phyloP scores from a whole-genome alignment of 495 filamentous ascomycete species.

The Neurospora cerealis region DNA sequence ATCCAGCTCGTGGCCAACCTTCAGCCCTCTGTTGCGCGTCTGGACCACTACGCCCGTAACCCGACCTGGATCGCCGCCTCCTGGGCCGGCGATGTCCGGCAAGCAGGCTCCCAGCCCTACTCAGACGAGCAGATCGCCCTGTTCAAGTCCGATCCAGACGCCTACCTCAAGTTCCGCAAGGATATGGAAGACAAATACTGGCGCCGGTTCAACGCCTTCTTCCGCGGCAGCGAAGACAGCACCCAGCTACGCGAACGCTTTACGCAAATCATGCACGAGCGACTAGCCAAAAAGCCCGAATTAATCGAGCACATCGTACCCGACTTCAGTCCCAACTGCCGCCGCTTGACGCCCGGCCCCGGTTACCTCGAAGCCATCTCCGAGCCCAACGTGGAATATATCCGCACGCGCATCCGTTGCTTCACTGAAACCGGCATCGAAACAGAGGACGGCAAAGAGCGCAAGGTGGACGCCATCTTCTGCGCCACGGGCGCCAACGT shows the following conservation, averaged over 20 bases:
- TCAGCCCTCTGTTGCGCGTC: slow-evolving; percentile 39
- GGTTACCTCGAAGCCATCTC: slow-evolving; percentile 62
- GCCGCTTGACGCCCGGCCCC: slow-evolving; percentile 60
- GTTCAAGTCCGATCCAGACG: slow-evolving; percentile 33
- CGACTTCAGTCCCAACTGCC: slow-evolving; percentile 57
- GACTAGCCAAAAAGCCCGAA: slow-evolving; percentile 44
- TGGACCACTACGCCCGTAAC: slow-evolving; percentile 58
- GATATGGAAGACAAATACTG: slow-evolving; percentile 48
- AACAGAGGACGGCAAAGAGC: slow-evolving; percentile 39
- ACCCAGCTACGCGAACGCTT: slow-evolving; percentile 37
- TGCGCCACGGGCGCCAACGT: slow-evolving; percentile 61
- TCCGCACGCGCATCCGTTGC: slow-evolving; percentile 43
- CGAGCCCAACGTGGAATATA: slow-evolving; percentile 52
- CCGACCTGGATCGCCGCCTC: slow-evolving; percentile 58
- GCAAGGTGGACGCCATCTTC: slow-evolving; percentile 49
- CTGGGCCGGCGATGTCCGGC: slow-evolving; percentile 32
- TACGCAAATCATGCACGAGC: slow-evolving; percentile 40
- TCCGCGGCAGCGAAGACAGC: slow-evolving; percentile 46
- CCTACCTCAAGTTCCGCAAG: slow-evolving; percentile 34
- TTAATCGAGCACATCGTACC: slow-evolving; percentile 47
- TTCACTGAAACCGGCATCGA: slow-evolving; percentile 49
- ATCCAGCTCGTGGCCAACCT: slow-evolving; percentile 52
- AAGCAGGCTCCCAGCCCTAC: slow-evolving; percentile 39
- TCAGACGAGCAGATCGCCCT: slow-evolving; percentile 34
- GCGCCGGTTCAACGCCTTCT: slow-evolving; percentile 44